Evolutionary conservation across 192 early-diverging fungal genomes (phyloP), one percentile per base, ranked within the genome.

Genomic region (Oehlia diaphana): DNA sequence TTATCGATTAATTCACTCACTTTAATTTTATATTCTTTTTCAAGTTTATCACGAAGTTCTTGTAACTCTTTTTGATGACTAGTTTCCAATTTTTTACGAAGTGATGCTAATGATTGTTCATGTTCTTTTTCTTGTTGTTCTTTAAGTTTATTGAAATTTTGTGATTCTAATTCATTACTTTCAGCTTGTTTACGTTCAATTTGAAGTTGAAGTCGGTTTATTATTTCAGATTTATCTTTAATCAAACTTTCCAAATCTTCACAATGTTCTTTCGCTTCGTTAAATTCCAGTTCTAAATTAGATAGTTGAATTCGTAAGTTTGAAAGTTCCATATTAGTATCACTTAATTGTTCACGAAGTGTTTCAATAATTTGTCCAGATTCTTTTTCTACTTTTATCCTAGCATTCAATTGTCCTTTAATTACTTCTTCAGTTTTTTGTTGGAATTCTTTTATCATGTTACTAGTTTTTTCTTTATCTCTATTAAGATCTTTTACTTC

Each of bases 401-500:
- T 31, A 69, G 28, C n/a, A 37, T 69, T n/a, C 67, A 69, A 21
- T 69, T 69, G 67, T 31, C 67, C 67, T 5, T 69, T 69, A 37
- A 69, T 19, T 69, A 69, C 9, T 4, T 69, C 37, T 39, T 69
- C 67, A 69, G 67, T 69, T 39, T 69, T 39, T 69, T 39, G 67
- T 28, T 69, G 13, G 31, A 37, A 69, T 31, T 16, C 19, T 69
- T 69, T 31, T 16, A 72, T 49, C 12, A 42, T 72, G 42, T 47
- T 72, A 19, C 21, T 72, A 19, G 64, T 33, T 13, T 2, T 66
- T 12, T 66, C 23, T 9, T 28, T 33, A 66, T 66, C 21, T 2
- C 8, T 31, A 3, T 31, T 66, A 26, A 66, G 53, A 58, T 21
- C 16, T 21, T 21, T 21, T 21, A 58, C n/a, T 58, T 58, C 53